Percentiles rank a stretch among this genome's conserved stretches.
Conservation (phyloP, 2,329 filamentous ascomycete species). For the Fusarium sarcochroum region DNA sequence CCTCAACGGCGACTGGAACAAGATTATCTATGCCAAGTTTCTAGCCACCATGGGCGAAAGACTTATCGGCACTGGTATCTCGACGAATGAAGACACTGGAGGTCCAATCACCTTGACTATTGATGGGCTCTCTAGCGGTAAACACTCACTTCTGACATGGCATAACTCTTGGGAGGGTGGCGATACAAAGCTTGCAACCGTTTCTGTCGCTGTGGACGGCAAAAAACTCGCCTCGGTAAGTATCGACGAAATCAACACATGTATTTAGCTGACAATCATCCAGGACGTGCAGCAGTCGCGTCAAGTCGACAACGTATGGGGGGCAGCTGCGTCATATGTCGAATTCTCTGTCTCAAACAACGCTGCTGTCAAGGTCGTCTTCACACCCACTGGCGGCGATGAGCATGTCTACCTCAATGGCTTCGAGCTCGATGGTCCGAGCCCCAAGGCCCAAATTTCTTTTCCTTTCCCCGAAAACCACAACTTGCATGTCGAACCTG, state of each 20-base stretch:
- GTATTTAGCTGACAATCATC: background rate
- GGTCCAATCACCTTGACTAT: conserved; percentile 5
- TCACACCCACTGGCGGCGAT: conserved; percentile 1
- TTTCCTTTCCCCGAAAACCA: conserved; percentile 9
- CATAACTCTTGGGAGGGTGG: conserved; percentile 7
- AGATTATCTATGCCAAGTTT: background rate
- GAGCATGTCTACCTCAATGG: conserved; percentile 5
- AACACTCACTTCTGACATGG: conserved; percentile 2
- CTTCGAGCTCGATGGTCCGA: conserved; percentile 7
- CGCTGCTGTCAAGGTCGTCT: background rate
- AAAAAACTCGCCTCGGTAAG: background rate
- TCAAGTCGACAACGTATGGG: background rate
- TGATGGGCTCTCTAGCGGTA: conserved; percentile 1
- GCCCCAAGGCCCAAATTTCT: background rate
- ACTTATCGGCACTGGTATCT: conserved; percentile 8
- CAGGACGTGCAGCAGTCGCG: background rate
- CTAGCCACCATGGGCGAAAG: conserved; percentile 5
- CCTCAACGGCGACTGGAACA: conserved; percentile 6
- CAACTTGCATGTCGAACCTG: conserved; percentile 4
- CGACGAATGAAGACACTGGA: background rate
- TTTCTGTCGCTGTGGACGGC: background rate
- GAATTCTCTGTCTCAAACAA: background rate
- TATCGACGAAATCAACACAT: no score
- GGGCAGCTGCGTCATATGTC: background rate
- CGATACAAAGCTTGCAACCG: background rate